These are phyloP conservation scores for Gossypium gossypioides DNA, from an alignment of 441 rosid species.

Conservation along the genomic window DNA sequence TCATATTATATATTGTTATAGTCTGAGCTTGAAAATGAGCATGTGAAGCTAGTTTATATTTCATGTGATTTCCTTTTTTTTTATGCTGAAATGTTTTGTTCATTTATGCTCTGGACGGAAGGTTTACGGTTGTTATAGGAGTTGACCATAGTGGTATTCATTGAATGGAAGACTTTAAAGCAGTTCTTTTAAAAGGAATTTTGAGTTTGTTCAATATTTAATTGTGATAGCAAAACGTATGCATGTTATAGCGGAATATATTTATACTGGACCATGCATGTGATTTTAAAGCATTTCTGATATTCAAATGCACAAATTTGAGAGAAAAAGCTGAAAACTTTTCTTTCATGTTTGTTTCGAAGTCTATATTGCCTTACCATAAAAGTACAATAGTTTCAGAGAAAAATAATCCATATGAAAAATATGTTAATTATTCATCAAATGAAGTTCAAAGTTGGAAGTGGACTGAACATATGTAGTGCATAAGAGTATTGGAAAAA, in stretches of 20 bases:
- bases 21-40: neutral
- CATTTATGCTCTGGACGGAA: neutral
- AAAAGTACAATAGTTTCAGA: neutral
- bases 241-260: neutral
- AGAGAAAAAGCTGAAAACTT: neutral
- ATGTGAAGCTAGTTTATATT: neutral
- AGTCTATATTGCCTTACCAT: neutral
- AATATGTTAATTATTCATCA: neutral
- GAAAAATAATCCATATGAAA: neutral
- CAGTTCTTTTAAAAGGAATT: neutral
- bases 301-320: neutral
- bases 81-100: neutral
- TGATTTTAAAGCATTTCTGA: neutral
- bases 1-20: neutral
- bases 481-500: neutral
- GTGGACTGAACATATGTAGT: neutral
- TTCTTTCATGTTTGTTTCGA: neutral
- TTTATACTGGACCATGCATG: neutral
- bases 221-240: neutral
- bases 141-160: neutral
- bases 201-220: neutral
- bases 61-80: neutral
- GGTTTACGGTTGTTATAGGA: neutral
- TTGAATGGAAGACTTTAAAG: neutral
- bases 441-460: neutral